Conservation (phyloP, 108 stramenopile genomes). For the Nannochloropsis gaditana region DNA sequence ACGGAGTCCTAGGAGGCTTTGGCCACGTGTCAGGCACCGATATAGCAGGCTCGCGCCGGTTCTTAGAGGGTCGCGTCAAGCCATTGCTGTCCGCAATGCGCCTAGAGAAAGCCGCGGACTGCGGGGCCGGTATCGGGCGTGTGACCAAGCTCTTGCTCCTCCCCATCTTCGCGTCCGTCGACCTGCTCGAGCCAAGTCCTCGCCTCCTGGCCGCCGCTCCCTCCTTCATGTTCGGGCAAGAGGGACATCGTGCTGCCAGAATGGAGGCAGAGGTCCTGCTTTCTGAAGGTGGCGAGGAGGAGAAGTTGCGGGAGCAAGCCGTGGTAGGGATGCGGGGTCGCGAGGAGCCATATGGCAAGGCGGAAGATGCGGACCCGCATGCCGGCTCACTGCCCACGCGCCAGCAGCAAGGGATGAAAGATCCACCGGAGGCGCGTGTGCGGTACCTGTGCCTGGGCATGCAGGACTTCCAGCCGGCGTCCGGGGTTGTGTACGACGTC, state of each 20-base stretch:
- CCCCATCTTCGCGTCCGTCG: conserved; percentile 61
- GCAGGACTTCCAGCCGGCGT: conserved; percentile 73
- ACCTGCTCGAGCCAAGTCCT: conserved; percentile 82
- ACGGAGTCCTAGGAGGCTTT: conserved; percentile 83
- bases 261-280: not conserved
- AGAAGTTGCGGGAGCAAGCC: conserved; percentile 46
- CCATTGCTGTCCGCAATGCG: conserved; percentile 23
- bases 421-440: not conserved
- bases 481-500: conserved; percentile 60
- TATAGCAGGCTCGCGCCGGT: conserved; percentile 64
- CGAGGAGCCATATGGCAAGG: not conserved
- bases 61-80: conserved; percentile 55
- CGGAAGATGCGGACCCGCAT: not conserved
- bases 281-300: conserved; percentile 28
- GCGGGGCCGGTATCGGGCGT: conserved; percentile 72
- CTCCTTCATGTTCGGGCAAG: conserved; percentile 60
- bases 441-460: conserved; percentile 65
- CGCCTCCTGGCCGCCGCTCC: conserved; percentile 72
- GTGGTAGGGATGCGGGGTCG: conserved; percentile 38
- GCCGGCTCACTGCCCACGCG: not conserved
- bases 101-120: conserved; percentile 39
- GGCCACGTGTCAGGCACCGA: conserved; percentile 68
- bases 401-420: not conserved
- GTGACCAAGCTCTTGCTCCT: conserved; percentile 78
- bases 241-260: not conserved